A percentile compares a stretch with the other conserved stretches of the same genome.
Evolutionary conservation across 75 land plant genomes (phyloP).

Genomic region (Selaginella tamariscina): DNA sequence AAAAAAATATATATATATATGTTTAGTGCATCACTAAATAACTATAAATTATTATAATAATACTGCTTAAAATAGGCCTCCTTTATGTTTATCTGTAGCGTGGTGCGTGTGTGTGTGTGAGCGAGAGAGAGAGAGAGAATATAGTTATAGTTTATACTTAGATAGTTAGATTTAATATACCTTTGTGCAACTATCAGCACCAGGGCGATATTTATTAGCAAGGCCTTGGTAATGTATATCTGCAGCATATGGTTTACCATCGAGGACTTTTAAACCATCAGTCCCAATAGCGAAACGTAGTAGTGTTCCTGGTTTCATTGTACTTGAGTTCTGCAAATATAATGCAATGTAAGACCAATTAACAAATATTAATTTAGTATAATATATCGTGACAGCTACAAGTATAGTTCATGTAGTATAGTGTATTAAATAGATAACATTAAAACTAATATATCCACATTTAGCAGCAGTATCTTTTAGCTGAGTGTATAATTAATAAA

Average conservation of each 20-base stretch:
- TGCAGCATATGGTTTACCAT: conserved; percentile 60
- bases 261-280: conserved; percentile 49
- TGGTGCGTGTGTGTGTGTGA: no score
- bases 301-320: conserved; percentile 46
- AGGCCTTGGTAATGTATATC: conserved; percentile 62
- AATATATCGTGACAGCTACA: no score
- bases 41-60: neutral
- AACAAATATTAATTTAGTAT: no score
- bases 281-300: conserved; percentile 61
- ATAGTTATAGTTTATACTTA: neutral
- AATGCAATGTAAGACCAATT: no score
- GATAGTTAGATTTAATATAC: conserved; percentile 18
- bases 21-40: neutral
- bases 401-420: no score
- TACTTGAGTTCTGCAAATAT: neutral
- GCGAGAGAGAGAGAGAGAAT: neutral
- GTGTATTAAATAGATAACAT: no score
- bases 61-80: no score
- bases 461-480: no score
- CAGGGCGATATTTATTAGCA: conserved; percentile 50
- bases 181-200: conserved; percentile 88
- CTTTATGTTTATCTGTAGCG: no score
- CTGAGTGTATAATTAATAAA: no score
- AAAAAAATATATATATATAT: neutral
- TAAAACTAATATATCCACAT: no score